Evolutionary conservation across 169 alveolate genomes (phyloP).

Genomic region (Plasmodium berghei): DNA sequence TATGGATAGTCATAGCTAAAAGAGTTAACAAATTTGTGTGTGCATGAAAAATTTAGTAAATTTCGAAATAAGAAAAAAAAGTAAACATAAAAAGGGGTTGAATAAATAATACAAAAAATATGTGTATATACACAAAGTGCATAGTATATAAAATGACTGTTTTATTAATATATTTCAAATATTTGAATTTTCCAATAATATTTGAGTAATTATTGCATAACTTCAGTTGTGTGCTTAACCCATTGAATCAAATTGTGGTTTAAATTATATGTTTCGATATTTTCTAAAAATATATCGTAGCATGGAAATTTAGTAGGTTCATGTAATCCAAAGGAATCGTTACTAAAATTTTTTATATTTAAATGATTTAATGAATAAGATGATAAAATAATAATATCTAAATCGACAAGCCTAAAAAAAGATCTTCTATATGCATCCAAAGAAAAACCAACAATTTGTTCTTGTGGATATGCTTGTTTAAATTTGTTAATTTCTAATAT

Average conservation of each 20-base stretch:
- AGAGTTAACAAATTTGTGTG: too few relatives aligned
- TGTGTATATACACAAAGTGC: too few relatives aligned
- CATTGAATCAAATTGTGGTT: constrained; percentile 68
- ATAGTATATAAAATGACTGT: too few relatives aligned
- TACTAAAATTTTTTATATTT: constrained; percentile 71
- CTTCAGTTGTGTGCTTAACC: constrained; percentile 72
- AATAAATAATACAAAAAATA: too few relatives aligned
- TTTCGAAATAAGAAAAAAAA: too few relatives aligned
- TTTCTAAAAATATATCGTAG: constrained; percentile 62
- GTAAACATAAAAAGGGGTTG: too few relatives aligned
- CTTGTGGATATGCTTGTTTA: constrained; percentile 75
- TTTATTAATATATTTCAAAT: too few relatives aligned
- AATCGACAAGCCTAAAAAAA: constrained; percentile 48
- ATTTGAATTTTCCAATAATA: too few relatives aligned
- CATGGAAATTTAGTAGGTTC: constrained; percentile 71
- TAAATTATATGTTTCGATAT: constrained; percentile 47
- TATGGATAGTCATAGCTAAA: too few relatives aligned
- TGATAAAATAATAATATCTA: constrained; percentile 53
- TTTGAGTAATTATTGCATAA: constrained; percentile 17
- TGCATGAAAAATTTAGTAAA: too few relatives aligned
- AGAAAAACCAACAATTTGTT: constrained; percentile 66
- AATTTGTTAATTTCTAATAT: constrained; percentile 67
- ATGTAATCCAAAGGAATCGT: constrained; percentile 59
- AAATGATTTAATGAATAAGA: constrained; percentile 69
- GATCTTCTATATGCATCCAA: constrained; percentile 71